Evolutionary conservation across 169 alveolate genomes (phyloP).

Genomic region (Perkinsus chesapeaki): DNA sequence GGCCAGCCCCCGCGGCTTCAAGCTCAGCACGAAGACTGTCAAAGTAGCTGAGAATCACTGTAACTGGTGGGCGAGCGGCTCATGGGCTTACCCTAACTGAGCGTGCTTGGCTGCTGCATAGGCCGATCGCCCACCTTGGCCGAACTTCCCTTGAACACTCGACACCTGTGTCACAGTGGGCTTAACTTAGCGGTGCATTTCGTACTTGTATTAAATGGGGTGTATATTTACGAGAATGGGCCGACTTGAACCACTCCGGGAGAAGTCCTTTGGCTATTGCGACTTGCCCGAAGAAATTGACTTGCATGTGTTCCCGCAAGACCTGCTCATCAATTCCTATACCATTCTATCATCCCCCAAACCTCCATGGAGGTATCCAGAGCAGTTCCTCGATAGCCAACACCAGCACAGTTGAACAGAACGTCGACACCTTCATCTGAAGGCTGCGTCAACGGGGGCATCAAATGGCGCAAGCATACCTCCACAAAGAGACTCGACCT

Average conservation of each 20-base stretch:
- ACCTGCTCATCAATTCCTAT: not conserved
- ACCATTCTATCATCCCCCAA: not conserved
- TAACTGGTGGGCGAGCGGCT: no score
- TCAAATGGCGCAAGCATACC: not conserved
- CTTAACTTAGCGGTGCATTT: not conserved
- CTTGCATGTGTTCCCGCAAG: not conserved
- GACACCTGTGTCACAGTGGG: not conserved
- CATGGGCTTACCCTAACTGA: not conserved
- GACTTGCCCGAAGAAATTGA: not conserved
- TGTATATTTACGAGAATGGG: not conserved
- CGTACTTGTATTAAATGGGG: not conserved
- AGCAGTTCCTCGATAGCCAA: not conserved
- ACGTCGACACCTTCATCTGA: not conserved
- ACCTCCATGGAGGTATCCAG: not conserved
- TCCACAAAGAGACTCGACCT: not conserved
- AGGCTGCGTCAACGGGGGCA: not conserved
- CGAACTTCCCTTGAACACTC: not conserved
- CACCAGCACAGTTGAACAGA: not conserved
- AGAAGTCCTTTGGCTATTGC: not conserved
- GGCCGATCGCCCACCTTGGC: not conserved
- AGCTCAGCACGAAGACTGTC: not conserved
- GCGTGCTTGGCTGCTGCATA: slow-evolving; percentile 1
- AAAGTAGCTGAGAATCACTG: not conserved
- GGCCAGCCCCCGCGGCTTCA: not conserved
- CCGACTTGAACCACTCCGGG: not conserved